Base-by-base conservation (phyloP, 2,329 filamentous ascomycete species). In the Aspergillus versicolor region DNA sequence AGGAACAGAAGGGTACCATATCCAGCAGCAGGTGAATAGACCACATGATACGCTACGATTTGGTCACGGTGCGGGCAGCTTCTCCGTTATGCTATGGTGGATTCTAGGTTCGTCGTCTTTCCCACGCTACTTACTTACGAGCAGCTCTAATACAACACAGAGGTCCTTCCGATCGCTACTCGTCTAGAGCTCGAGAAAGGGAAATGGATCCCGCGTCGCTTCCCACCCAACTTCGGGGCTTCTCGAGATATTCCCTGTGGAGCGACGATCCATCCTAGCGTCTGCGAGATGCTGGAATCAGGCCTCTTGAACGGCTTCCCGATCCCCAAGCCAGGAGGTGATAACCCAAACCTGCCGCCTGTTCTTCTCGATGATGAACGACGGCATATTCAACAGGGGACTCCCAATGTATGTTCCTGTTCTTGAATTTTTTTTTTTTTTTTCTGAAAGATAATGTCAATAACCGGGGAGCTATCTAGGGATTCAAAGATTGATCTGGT, bases 161-260 rank as follows among this genome's bases (percentile, higher is more conserved):
- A 75, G 63, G 59, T 70, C 27, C 65, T 75, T 32, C 73, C 73
- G 3, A 56, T 74, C 42, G 72, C 73, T 53, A 71, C 67, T 9
- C 68, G 72, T 12, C 67, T 74, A 15, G 73, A 75, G 54, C 66
- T 73, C 21, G 69, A 73, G 55, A 48, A 69, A 0, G 70, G 67
- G 3, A 68, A 70, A 60, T 75, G 73, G 73, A 63, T 73, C 12
- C 68, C 69, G 2, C 65, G 68, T 8, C 66, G 69, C 56, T 65
- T 66, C 46, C 72, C 72, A n/a, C 72, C 73, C 9, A 74, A 73
- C 56, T 56, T 70, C 32, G 73, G 73, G 1, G 65, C 71, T 3
- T 44, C 60, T 4, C 63, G 73, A 43, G 73, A 75, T 54, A 66
- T 74, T 21, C 72, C 73, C 6, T 21, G 40, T 3, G 64, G 67